Percentiles rank a stretch among this genome's conserved stretches.
Evolutionary conservation across 495 filamentous ascomycete genomes (phyloP).

Genomic region (Lichina pygmaea): DNA sequence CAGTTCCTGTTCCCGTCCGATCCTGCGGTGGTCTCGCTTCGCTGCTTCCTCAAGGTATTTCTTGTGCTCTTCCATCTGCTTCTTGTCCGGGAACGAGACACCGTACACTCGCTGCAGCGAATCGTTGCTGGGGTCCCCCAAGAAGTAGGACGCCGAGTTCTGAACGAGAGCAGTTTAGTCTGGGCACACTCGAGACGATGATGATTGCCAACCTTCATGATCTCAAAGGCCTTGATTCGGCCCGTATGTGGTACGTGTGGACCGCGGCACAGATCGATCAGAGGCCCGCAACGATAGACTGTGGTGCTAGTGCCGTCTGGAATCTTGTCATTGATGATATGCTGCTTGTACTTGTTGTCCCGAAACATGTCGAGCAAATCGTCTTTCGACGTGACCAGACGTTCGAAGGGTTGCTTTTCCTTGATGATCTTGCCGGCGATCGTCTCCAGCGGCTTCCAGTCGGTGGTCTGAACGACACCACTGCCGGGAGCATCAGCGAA

Average conservation of each 20-base stretch:
- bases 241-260: slow-evolving; percentile 83
- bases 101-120: slow-evolving; percentile 89
- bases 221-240: slow-evolving; percentile 73
- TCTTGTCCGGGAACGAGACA: slow-evolving; percentile 93
- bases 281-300: slow-evolving; percentile 64
- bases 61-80: slow-evolving; percentile 66
- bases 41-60: slow-evolving; percentile 88
- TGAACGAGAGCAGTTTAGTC: slow-evolving; percentile 10
- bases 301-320: slow-evolving; percentile 70
- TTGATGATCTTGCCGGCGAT: slow-evolving; percentile 58
- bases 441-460: slow-evolving; percentile 58
- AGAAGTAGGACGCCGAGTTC: slow-evolving; percentile 92
- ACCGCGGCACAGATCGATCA: slow-evolving; percentile 58
- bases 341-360: slow-evolving; percentile 87
- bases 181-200: not conserved
- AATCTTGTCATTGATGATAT: slow-evolving; percentile 85
- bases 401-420: slow-evolving; percentile 89
- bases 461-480: slow-evolving; percentile 39
- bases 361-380: slow-evolving; percentile 87
- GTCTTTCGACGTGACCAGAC: slow-evolving; percentile 65
- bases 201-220: slow-evolving; percentile 36
- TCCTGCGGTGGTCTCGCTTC: slow-evolving; percentile 74
- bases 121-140: slow-evolving; percentile 78
- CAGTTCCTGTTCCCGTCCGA: slow-evolving; percentile 83
- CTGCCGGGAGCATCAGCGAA: slow-evolving; percentile 1